phyloP scores from a whole-genome alignment of 768 basidiomycete genomes.

The Hypholoma sublateritium region DNA sequence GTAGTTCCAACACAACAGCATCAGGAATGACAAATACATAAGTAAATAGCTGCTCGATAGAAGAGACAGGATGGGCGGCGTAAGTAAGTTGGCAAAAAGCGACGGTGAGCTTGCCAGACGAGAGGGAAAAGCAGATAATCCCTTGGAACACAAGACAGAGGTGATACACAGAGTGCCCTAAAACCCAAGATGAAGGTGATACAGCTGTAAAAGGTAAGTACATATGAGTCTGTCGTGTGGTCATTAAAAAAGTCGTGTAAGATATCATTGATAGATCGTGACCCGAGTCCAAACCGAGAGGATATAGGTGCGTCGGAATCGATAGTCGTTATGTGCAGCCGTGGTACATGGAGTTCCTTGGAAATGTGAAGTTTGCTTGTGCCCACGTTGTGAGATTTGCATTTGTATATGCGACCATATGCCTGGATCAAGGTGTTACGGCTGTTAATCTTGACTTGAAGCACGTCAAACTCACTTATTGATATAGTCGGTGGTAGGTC shows the following conservation, averaged over 20 bases:
- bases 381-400: constrained; percentile 88
- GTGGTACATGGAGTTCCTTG: constrained; percentile 56
- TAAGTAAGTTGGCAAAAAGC: neutral
- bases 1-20: too few species aligned
- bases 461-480: constrained; percentile 40
- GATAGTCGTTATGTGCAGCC: constrained; percentile 33
- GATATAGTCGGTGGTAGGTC: constrained; percentile 84
- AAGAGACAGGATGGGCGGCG: neutral
- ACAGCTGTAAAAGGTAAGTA: neutral
- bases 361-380: constrained; percentile 72
- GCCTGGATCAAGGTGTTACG: constrained; percentile 25
- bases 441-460: neutral
- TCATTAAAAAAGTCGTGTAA: neutral
- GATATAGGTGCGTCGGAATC: neutral
- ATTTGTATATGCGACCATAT: constrained; percentile 63
- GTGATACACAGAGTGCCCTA: neutral
- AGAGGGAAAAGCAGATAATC: neutral
- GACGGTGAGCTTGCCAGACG: too few species aligned
- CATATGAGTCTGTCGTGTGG: neutral
- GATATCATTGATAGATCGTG: neutral
- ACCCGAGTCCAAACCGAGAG: neutral
- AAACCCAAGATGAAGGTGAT: neutral
- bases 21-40: neutral
- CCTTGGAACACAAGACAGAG: neutral
- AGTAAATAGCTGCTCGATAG: neutral